These are phyloP conservation scores for Suillus americanus DNA, from an alignment of 768 basidiomycete genomes.

Conservation along the genomic window DNA sequence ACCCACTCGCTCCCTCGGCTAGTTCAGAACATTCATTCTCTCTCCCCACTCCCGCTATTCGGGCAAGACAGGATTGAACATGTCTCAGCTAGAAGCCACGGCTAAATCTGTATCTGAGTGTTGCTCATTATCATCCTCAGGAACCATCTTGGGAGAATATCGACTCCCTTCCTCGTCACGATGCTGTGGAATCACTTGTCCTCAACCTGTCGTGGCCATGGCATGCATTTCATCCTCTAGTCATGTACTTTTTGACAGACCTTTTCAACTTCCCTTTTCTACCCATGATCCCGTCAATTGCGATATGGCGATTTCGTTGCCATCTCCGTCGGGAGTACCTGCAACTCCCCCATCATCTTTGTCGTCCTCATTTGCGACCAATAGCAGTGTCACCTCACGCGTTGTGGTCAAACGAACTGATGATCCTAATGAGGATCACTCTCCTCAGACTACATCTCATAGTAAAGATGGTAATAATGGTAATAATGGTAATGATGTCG, in stretches of 20 bases:
- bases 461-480: too few species aligned
- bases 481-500: not conserved
- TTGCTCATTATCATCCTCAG: not conserved
- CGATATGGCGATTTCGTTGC: too few species aligned
- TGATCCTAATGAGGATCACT: not conserved
- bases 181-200: not conserved
- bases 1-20: not conserved
- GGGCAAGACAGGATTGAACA: not conserved
- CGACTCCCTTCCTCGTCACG: not conserved
- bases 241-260: not conserved
- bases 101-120: not conserved
- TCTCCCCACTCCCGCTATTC: not conserved
- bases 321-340: too few species aligned
- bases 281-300: not conserved
- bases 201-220: too few species aligned
- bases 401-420: not conserved
- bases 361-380: not conserved
- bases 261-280: too few species aligned
- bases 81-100: not conserved
- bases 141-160: not conserved
- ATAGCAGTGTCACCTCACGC: not conserved
- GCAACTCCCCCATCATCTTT: not conserved
- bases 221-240: not conserved
- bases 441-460: not conserved
- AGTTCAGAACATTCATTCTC: not conserved